A percentile compares a stretch with the other conserved stretches of the same genome.
These are phyloP conservation scores for Phellinidium pouzarii DNA, from an alignment of 1,284 basidiomycete genomes.

Conservation along the genomic window DNA sequence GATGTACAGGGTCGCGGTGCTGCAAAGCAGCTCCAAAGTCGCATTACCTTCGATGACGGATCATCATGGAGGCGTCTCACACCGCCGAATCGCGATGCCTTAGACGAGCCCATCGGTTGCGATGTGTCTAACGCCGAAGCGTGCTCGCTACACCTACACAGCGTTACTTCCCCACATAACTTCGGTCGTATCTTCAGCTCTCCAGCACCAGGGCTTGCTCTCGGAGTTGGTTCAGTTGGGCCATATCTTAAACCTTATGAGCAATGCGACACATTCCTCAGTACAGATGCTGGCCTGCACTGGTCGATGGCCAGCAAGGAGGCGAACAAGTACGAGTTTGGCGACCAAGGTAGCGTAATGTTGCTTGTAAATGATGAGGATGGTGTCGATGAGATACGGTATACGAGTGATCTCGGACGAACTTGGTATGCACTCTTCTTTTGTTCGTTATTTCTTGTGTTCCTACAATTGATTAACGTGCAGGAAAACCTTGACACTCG, in stretches of 20 bases:
- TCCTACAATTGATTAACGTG: not conserved
- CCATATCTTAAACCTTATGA: constrained; percentile 68
- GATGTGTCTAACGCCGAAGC: constrained; percentile 46
- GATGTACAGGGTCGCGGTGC: constrained; percentile 66
- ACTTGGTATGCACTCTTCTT: constrained; percentile 56
- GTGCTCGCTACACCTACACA: constrained; percentile 89
- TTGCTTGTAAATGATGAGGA: constrained; percentile 87
- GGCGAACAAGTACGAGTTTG: constrained; percentile 94
- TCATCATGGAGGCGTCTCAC: constrained; percentile 32
- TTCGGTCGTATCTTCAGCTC: constrained; percentile 92
- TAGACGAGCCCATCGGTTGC: constrained; percentile 61
- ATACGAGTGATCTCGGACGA: constrained; percentile 82
- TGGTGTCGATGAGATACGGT: constrained; percentile 63
- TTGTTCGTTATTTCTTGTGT: constrained; percentile 1
- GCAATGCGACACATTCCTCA: constrained; percentile 91
- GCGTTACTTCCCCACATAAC: constrained; percentile 88
- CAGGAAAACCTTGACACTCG: constrained; percentile 71
- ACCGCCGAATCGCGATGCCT: constrained; percentile 56
- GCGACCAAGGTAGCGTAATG: constrained; percentile 82
- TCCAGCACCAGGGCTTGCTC: constrained; percentile 87
- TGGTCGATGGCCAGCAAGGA: constrained; percentile 78
- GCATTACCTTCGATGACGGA: constrained; percentile 92
- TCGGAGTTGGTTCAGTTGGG: constrained; percentile 92
- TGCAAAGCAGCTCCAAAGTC: constrained; percentile 62
- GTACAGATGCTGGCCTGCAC: constrained; percentile 80